phyloP scores from a whole-genome alignment of 495 filamentous ascomycete genomes.

The Tuber melanosporum region DNA sequence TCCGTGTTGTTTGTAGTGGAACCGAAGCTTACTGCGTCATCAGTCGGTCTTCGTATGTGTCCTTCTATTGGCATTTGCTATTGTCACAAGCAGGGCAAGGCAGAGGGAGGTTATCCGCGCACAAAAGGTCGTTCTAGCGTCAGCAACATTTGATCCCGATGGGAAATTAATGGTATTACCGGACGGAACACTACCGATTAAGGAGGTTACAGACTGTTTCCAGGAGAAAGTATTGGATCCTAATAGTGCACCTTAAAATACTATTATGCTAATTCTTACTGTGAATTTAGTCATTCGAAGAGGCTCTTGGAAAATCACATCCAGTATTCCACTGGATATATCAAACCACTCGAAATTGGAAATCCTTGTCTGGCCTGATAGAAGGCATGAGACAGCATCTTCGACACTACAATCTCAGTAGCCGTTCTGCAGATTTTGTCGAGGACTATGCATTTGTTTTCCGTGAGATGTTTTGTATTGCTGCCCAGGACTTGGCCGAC shows the following conservation, averaged over 20 bases:
- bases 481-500: conserved; percentile 65
- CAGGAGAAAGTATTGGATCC: conserved; percentile 52
- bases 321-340: conserved; percentile 84
- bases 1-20: neutral
- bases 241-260: conserved; percentile 15
- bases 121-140: conserved; percentile 70
- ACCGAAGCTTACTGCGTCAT: conserved; percentile 7
- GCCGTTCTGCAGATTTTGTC: conserved; percentile 47
- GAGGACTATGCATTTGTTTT: conserved; percentile 69
- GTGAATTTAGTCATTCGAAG: conserved; percentile 56
- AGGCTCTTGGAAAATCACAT: conserved; percentile 69
- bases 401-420: conserved; percentile 42
- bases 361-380: conserved; percentile 58
- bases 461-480: conserved; percentile 79
- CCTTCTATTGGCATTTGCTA: conserved; percentile 52
- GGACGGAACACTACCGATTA: conserved; percentile 71
- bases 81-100: conserved; percentile 53
- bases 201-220: conserved; percentile 73
- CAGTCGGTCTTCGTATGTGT: conserved; percentile 58
- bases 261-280: conserved; percentile 8
- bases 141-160: conserved; percentile 66
- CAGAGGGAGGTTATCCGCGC: conserved; percentile 58
- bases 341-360: conserved; percentile 71
- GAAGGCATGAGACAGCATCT: conserved; percentile 61
- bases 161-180: conserved; percentile 72